Conservation (phyloP, 108 stramenopile species). For the Cyclostephanos tholiformis region DNA sequence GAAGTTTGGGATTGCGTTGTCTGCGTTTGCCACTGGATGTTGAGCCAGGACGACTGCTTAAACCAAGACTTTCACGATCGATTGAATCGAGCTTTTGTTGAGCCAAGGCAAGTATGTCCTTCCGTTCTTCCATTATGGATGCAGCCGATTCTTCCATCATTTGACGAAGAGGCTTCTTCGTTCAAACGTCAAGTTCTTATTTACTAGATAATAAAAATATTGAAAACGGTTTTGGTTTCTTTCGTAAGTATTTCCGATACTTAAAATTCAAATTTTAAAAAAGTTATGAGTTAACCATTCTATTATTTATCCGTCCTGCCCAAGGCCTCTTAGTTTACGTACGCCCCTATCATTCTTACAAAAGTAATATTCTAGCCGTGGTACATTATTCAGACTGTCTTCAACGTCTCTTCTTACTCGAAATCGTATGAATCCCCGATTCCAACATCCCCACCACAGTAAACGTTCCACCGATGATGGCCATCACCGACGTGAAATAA, state of each 20-base stretch:
- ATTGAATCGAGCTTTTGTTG: constrained; percentile 51
- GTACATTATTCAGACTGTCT: background rate
- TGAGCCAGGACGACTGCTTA: background rate
- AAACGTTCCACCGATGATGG: constrained; percentile 96
- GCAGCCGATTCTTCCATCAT: background rate
- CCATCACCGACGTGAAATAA: constrained; percentile 93
- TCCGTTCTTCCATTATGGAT: background rate
- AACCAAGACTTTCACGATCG: constrained; percentile 31
- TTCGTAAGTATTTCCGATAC: too few species aligned
- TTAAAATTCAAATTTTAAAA: too few species aligned
- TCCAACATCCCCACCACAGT: constrained; percentile 95
- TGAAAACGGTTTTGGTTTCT: too few species aligned
- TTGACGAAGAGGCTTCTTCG: background rate
- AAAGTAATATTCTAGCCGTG: background rate
- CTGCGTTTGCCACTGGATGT: constrained; percentile 5
- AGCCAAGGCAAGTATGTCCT: constrained; percentile 43
- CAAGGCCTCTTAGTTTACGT: too few species aligned
- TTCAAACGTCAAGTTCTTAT: too few species aligned
- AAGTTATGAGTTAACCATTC: too few species aligned
- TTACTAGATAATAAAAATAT: too few species aligned
- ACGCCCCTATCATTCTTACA: background rate
- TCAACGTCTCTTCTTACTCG: constrained; percentile 48
- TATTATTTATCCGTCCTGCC: background rate
- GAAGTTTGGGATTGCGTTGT: constrained; percentile 22
- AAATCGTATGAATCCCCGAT: constrained; percentile 52